These are phyloP conservation scores for Salvia miltiorrhiza DNA, from an alignment of 257 asterid genomes.

Conservation along the genomic window DNA sequence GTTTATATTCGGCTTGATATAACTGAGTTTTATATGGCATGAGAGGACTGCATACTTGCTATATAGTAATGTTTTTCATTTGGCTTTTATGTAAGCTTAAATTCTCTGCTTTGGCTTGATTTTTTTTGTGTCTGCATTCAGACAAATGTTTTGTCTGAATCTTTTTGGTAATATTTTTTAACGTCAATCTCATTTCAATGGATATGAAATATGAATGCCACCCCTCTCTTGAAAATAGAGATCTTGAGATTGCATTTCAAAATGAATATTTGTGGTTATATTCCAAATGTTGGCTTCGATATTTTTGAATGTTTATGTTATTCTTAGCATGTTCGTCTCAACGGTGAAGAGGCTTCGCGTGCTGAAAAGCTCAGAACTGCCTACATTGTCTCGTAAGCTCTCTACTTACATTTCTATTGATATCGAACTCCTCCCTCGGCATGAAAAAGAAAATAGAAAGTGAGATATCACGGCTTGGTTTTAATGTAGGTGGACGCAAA, in stretches of 20 bases:
- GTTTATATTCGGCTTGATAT: background rate
- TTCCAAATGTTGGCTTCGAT: background rate
- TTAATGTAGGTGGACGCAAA: slow-evolving; percentile 52
- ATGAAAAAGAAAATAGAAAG: background rate
- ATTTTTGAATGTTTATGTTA: background rate
- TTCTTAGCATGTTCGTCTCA: slow-evolving; percentile 81
- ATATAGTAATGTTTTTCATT: background rate
- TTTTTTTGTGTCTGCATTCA: background rate
- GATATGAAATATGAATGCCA: too few relatives aligned
- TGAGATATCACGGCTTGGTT: background rate
- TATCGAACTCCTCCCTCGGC: background rate
- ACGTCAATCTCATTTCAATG: background rate
- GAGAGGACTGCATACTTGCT: background rate
- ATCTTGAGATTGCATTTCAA: background rate
- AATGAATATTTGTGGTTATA: background rate
- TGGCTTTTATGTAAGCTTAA: background rate
- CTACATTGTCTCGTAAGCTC: slow-evolving; percentile 60
- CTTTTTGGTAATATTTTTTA: background rate
- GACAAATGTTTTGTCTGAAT: background rate
- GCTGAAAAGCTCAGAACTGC: slow-evolving; percentile 74
- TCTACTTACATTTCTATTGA: background rate
- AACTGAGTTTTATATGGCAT: background rate
- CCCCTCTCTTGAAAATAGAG: background rate
- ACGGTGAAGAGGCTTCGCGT: slow-evolving; percentile 88
- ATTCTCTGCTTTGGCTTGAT: background rate